Conservation (phyloP, 345 rosid species). For the Gossypium herbaceum region DNA sequence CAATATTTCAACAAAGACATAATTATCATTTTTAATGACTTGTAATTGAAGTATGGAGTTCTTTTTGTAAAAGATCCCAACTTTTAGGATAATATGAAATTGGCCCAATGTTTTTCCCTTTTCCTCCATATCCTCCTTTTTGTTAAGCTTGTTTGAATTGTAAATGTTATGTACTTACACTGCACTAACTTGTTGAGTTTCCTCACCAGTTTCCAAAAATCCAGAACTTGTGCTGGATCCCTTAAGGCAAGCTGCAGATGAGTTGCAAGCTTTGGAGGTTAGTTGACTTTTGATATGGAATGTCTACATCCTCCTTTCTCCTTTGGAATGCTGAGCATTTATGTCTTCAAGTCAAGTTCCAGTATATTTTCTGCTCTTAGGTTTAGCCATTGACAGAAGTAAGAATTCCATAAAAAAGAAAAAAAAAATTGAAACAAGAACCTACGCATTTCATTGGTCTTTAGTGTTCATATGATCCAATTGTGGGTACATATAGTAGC, state of each 20-base stretch:
- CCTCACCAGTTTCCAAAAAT: slow-evolving; percentile 49
- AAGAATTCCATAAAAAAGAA: neutral
- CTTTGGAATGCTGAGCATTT: neutral
- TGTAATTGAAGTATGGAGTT: neutral
- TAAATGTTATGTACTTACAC: neutral
- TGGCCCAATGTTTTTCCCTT: neutral
- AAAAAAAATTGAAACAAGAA: neutral
- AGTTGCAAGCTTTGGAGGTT: slow-evolving; percentile 80
- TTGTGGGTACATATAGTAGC: neutral
- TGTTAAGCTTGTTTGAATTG: neutral
- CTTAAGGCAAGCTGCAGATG: slow-evolving; percentile 77
- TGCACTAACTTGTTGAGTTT: slow-evolving; percentile 9
- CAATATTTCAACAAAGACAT: neutral
- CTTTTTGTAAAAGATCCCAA: neutral
- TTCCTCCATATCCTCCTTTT: neutral
- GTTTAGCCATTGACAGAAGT: neutral
- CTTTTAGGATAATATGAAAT: neutral
- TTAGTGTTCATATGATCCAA: neutral
- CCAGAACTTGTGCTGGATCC: slow-evolving; percentile 67
- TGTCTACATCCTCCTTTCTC: neutral
- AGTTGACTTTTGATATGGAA: slow-evolving; percentile 16
- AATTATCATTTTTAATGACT: neutral
- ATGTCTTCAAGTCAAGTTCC: neutral
- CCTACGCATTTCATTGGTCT: neutral
- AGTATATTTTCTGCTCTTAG: neutral